These are phyloP conservation scores for Yamadazyma olivae DNA, from an alignment of 805 yeast species.

Conservation along the genomic window DNA sequence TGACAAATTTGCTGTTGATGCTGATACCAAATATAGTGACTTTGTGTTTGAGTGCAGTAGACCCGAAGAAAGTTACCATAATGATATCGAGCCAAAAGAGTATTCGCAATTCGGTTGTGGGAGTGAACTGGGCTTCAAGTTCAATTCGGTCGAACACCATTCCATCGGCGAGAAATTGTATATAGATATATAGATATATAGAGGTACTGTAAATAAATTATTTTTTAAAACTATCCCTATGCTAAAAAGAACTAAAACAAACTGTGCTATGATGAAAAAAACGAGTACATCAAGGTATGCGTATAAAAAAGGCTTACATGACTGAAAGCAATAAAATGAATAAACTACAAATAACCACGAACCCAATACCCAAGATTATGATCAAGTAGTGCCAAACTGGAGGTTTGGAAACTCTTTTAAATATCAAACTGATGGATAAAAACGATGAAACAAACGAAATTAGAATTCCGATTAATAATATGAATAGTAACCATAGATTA, in stretches of 20 bases:
- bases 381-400: constrained; percentile 19
- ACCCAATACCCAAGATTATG: constrained; percentile 9
- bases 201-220: too few relatives aligned
- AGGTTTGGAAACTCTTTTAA: constrained; percentile 26
- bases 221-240: too few relatives aligned
- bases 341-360: constrained; percentile 4
- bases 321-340: constrained; percentile 5
- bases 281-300: too few relatives aligned
- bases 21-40: background rate
- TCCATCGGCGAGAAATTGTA: constrained; percentile 26
- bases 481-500: constrained; percentile 30
- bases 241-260: too few relatives aligned
- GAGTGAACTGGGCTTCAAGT: constrained; percentile 27
- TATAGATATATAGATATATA: background rate
- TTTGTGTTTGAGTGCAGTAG: constrained; percentile 28
- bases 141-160: constrained; percentile 22
- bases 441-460: constrained; percentile 32
- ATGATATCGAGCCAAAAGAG: constrained; percentile 2
- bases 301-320: too few relatives aligned
- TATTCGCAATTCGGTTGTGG: constrained; percentile 29
- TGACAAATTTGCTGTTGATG: constrained; percentile 14
- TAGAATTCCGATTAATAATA: constrained; percentile 29
- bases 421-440: constrained; percentile 31
- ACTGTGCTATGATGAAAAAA: too few relatives aligned
- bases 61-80: constrained; percentile 23